A percentile compares a stretch with the other conserved stretches of the same genome.
These are phyloP conservation scores for Boletus coccyginus DNA, from an alignment of 768 basidiomycete genomes.

Conservation along the genomic window DNA sequence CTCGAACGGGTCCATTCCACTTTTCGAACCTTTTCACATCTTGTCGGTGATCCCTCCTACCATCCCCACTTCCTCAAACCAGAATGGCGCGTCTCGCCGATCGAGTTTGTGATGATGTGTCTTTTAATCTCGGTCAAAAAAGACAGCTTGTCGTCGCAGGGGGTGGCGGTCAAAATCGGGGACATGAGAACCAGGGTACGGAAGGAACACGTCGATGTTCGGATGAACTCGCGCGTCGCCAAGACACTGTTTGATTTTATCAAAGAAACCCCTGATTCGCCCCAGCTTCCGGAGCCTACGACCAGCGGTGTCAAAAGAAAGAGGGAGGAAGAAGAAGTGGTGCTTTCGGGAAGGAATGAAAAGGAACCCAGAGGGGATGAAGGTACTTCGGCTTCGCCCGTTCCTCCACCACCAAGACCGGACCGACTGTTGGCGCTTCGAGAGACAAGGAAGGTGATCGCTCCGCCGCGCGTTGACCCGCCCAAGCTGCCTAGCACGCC, in stretches of 20 bases:
- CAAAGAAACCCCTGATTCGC: constrained; percentile 14
- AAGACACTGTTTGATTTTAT: constrained; percentile 57
- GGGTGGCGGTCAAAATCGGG: constrained; percentile 44
- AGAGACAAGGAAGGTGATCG: constrained; percentile 19
- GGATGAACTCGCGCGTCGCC: constrained; percentile 58
- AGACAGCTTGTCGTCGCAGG: constrained; percentile 33
- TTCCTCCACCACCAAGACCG: constrained; percentile 15
- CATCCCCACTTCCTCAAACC: constrained; percentile 38
- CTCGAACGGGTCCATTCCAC: constrained; percentile 37
- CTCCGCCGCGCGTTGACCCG: constrained; percentile 12
- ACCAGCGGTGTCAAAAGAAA: constrained; percentile 20
- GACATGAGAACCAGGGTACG: constrained; percentile 58
- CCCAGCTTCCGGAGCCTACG: neutral
- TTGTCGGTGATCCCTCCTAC: constrained; percentile 40
- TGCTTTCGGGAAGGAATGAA: constrained; percentile 1
- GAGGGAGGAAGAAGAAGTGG: constrained; percentile 21
- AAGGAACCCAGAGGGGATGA: constrained; percentile 18
- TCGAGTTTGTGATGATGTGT: constrained; percentile 62
- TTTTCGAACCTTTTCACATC: constrained; percentile 44
- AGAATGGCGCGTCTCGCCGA: constrained; percentile 55
- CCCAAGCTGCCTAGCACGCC: constrained; percentile 3
- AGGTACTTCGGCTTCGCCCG: neutral
- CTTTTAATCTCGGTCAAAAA: constrained; percentile 54
- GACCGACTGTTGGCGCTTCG: constrained; percentile 16
- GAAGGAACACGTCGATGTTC: constrained; percentile 55